Evolutionary conservation across 352 stramenopile species (phyloP), one percentile per base, ranked within the genome.

Genomic region (Paralagenidium karlingii): DNA sequence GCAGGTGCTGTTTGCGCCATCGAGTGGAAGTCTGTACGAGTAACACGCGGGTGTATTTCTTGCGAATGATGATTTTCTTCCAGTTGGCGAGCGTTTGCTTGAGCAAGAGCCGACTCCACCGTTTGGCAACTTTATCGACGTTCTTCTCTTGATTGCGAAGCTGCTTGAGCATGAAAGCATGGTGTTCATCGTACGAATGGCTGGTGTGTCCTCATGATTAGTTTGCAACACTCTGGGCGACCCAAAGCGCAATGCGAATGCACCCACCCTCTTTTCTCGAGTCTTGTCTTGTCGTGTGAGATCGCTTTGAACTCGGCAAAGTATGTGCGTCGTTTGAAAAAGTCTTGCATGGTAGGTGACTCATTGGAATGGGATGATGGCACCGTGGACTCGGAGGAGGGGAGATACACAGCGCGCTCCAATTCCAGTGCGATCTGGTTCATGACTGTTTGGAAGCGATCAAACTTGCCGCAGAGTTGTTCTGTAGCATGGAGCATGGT

Each of bases 21-120:
- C 68, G 55, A 12, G 49, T 52, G 31, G 60, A 69, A 7, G 63
- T 80, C 43, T 79, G 74, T 19, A 68, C 58, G 0, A 83, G 51
- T 33, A 83, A 44, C 27, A 83, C 68, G 10, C 68, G 63, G 13
- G 68, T 80, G 47, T 80, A 83, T 25, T 83, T 83, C 29, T 78
- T 78, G 31, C 66, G 63, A 12, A 79, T 53, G 31, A 80, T 70
- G 28, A 80, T 70, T 51, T 80, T 78, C 43, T 73, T 75, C 68
- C 68, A 83, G 40, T 83, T 56, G 24, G 67, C 61, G 3, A 83
- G 51, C 2, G 68, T 77, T 45, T 85, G 66, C 12, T 56, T 56
- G 24, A 71, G 57, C 33, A 82, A 39, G 27, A 82, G 30, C 2
- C 47, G 36, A 0, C 56, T 63, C 68, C 68, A 82, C 19, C 64